A percentile compares a stretch with the other conserved stretches of the same genome.
These are phyloP conservation scores for Coffea humblotiana DNA, from an alignment of 305 asterid species.

Conservation along the genomic window DNA sequence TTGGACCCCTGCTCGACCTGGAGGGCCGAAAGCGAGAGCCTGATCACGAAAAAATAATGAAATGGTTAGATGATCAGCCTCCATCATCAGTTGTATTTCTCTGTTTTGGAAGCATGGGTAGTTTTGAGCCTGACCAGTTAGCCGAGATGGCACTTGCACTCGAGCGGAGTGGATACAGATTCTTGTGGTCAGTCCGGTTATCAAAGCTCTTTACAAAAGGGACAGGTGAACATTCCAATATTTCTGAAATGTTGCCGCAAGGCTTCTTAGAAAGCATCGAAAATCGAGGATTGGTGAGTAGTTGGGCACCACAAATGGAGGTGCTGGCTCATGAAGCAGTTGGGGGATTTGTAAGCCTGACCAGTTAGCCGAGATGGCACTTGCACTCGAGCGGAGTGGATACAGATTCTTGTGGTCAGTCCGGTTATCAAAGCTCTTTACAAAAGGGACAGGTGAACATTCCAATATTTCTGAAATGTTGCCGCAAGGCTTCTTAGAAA, in stretches of 20 bases:
- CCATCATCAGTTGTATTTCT: not conserved
- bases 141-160: not conserved
- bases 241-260: not conserved
- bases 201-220: not conserved
- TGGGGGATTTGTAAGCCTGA: too few relatives aligned
- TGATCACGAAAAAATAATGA: not conserved
- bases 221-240: not conserved
- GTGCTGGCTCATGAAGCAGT: constrained; percentile 8
- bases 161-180: not conserved
- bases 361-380: too few relatives aligned
- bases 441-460: too few relatives aligned
- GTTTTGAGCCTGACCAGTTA: not conserved
- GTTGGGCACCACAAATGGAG: constrained; percentile 13
- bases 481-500: not conserved
- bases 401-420: too few relatives aligned
- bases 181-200: not conserved
- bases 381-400: too few relatives aligned
- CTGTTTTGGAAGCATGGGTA: not conserved
- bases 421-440: too few relatives aligned
- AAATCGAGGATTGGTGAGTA: not conserved
- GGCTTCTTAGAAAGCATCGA: not conserved
- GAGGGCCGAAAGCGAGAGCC: not conserved
- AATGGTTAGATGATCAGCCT: not conserved
- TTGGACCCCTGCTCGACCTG: not conserved
- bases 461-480: too few relatives aligned